Evolutionary conservation across 1,139 yeast genomes (phyloP), one percentile per base, ranked within the genome.

Genomic region (Geotrichum reessii): DNA sequence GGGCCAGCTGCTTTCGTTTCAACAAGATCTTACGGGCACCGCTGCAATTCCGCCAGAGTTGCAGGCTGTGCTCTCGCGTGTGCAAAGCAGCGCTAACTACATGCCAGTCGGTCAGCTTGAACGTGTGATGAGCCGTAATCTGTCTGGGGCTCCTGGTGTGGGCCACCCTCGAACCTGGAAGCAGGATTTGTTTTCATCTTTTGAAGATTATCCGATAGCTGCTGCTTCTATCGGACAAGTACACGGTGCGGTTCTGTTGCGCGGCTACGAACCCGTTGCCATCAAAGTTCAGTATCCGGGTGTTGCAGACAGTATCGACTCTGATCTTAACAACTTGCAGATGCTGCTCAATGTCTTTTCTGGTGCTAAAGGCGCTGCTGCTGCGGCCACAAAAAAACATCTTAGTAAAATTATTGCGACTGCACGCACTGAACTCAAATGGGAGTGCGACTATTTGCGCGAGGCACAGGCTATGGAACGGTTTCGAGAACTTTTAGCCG

Each of bases 191-290:
- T 93, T 89, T 69, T 75, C 86, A 8, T 76, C 82, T 2, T 93
- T 95, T 73, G 91, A 90, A 59, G 96, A 88, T 65, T 79, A 87
- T 27, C 99, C 99, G 2, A 82, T 93, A 60, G 99, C 99, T 0
- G 98, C 99, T 2, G 99, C 99, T 0, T 89, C 97, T 3, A 95
- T 93, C 66, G 98, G 99, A 2, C 98, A 93, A 73, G 99, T 93
- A 2, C 99, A 93, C 73, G 80, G 79, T 52, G 99, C 96, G 0
- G 84, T 82, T 11, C 78, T 95, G 21, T 66, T 72, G 37, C 77
- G 74, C 11, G 72, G 44, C 19, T 80, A 82, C 63, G 74, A 81
- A n/a, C 83, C 83, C 37, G 97, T 92, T 31, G 99, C 95, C n/a
- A 96, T 93, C 14, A 93, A 93, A 69, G 92, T 93, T 3, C 99